phyloP scores from a whole-genome alignment of 2,329 filamentous ascomycete genomes.

The Amphichorda felina region DNA sequence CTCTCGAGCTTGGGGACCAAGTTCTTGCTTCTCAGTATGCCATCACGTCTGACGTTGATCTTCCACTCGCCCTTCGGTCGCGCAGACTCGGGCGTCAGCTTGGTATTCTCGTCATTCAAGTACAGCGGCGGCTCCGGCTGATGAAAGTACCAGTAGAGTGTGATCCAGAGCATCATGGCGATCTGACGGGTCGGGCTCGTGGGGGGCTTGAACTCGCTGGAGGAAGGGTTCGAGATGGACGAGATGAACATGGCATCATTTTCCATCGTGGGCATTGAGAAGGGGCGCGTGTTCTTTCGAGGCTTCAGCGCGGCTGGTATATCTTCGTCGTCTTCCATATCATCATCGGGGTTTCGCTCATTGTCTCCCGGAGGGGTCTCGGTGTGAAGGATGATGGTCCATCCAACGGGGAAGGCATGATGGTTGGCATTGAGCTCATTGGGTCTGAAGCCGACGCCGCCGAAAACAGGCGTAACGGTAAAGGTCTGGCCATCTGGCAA shows the following conservation, averaged over 20 bases:
- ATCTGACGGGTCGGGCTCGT: conserved; percentile 78
- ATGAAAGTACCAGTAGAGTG: conserved; percentile 96
- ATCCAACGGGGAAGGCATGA: conserved; percentile 70
- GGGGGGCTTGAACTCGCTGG: conserved; percentile 65
- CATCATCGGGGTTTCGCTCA: conserved; percentile 12
- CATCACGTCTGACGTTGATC: conserved; percentile 73
- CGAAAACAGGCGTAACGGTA: conserved; percentile 75
- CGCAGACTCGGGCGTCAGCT: conserved; percentile 53
- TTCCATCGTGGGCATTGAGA: conserved; percentile 60
- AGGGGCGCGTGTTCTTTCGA: conserved; percentile 24
- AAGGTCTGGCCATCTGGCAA: conserved; percentile 82
- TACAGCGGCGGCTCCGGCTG: conserved; percentile 60
- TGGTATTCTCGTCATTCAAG: conserved; percentile 50
- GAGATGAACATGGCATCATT: conserved; percentile 84
- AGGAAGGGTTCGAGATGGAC: conserved; percentile 75
- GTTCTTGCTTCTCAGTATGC: conserved; percentile 75
- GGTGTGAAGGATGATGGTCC: conserved; percentile 79
- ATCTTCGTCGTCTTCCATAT: conserved; percentile 15
- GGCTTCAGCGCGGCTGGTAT: conserved; percentile 3
- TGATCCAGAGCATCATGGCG: conserved; percentile 94
- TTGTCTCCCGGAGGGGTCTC: conserved; percentile 22
- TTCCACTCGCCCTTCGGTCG: conserved; percentile 78
- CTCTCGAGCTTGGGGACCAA: conserved; percentile 83
- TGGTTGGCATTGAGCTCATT: conserved; percentile 59
- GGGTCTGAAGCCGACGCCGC: conserved; percentile 81